phyloP scores from a whole-genome alignment of 345 rosid species.

The Ricinus communis region DNA sequence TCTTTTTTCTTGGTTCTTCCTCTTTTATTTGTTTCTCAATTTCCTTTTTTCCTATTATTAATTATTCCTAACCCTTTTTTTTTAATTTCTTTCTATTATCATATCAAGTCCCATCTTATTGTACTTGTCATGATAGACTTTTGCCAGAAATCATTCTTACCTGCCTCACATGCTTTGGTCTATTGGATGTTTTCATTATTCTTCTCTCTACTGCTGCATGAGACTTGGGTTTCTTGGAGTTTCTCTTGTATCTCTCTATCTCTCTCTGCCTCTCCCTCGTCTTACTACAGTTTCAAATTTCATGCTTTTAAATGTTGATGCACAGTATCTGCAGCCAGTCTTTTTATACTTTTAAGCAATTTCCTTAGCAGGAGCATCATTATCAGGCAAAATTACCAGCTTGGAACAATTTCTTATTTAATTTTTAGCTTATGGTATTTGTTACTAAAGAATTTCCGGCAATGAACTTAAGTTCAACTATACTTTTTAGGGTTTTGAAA shows the following conservation, averaged over 20 bases:
- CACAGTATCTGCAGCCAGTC: not conserved
- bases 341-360: no score
- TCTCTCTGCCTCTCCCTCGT: not conserved
- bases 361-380: no score
- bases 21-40: not conserved
- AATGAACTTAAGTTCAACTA: no score
- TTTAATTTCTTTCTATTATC: not conserved
- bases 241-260: not conserved
- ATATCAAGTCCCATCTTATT: conserved; percentile 14
- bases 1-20: conserved; percentile 10
- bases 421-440: no score
- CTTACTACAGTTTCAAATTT: not conserved
- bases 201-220: conserved; percentile 9
- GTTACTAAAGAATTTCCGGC: no score
- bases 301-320: not conserved
- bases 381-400: no score
- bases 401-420: no score
- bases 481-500: no score
- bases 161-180: conserved; percentile 30
- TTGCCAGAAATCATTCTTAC: conserved; percentile 20
- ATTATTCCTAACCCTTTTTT: not conserved
- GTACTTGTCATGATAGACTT: conserved; percentile 14
- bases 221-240: conserved; percentile 2
- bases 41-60: no score
- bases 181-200: conserved; percentile 10